These are phyloP conservation scores for Solanum sejunctum DNA, from an alignment of 257 asterid species.

Conservation along the genomic window DNA sequence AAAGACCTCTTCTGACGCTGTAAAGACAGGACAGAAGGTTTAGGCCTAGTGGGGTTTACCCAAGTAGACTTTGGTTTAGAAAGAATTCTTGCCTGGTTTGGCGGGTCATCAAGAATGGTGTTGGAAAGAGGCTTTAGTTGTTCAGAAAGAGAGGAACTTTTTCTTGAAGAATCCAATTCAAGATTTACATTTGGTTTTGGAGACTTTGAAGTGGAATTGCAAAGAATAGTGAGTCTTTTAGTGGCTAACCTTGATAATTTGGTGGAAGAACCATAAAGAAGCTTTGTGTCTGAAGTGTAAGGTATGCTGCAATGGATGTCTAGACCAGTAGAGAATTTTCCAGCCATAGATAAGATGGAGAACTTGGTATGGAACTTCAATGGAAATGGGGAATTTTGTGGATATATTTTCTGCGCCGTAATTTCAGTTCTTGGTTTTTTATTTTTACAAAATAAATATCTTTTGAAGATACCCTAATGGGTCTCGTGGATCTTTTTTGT, in stretches of 20 bases:
- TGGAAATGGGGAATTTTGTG: not conserved
- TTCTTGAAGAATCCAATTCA: slow-evolving; percentile 14
- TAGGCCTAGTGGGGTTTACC: slow-evolving; percentile 87
- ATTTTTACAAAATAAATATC: no score
- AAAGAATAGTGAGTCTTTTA: slow-evolving; percentile 27
- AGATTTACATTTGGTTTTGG: slow-evolving; percentile 27
- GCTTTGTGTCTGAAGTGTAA: slow-evolving; percentile 28
- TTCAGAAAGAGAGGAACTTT: slow-evolving; percentile 59
- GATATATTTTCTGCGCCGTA: not conserved
- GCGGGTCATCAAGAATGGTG: slow-evolving; percentile 57
- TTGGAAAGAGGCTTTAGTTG: slow-evolving; percentile 73
- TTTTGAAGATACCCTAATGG: no score
- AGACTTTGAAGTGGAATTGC: slow-evolving; percentile 26
- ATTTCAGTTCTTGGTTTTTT: no score
- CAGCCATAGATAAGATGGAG: slow-evolving; percentile 38
- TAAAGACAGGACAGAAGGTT: slow-evolving; percentile 69
- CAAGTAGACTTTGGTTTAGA: slow-evolving; percentile 83
- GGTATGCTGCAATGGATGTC: slow-evolving; percentile 22
- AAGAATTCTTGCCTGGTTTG: slow-evolving; percentile 30
- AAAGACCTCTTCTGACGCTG: slow-evolving; percentile 71
- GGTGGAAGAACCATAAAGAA: slow-evolving; percentile 16
- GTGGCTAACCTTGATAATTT: slow-evolving; percentile 18
- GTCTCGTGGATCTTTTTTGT: no score
- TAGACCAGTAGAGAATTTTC: slow-evolving; percentile 37
- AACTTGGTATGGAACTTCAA: not conserved